A percentile compares a stretch with the other conserved stretches of the same genome.
These are phyloP conservation scores for Globisporangium lucens DNA, from an alignment of 352 stramenopile species.

Conservation along the genomic window DNA sequence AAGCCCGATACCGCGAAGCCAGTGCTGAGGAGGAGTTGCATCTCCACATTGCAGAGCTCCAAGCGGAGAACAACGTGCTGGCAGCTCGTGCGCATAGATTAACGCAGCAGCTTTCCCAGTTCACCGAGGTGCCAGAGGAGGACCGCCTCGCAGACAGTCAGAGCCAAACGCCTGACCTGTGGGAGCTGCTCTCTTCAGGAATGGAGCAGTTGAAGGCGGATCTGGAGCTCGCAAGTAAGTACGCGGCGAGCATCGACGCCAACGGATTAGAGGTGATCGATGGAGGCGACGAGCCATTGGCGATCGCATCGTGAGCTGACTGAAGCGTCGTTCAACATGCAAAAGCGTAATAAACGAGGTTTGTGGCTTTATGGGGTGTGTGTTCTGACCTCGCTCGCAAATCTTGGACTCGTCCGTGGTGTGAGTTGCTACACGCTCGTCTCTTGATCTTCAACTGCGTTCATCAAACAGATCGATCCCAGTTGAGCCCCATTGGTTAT, in stretches of 20 bases:
- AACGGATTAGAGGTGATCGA: constrained; percentile 35
- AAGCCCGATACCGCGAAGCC: constrained; percentile 65
- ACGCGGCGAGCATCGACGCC: constrained; percentile 76
- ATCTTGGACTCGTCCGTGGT: not conserved
- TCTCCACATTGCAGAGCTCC: constrained; percentile 69
- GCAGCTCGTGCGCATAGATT: constrained; percentile 71
- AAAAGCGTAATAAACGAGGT: constrained; percentile 4
- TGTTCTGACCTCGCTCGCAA: not conserved
- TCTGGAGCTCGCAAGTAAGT: constrained; percentile 84
- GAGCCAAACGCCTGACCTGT: constrained; percentile 68
- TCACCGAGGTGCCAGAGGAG: constrained; percentile 74
- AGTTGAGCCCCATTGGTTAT: not conserved
- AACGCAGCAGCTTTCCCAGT: constrained; percentile 81
- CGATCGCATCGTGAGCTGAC: constrained; percentile 37
- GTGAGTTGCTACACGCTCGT: not conserved
- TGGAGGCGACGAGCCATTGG: constrained; percentile 44
- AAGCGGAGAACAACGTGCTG: constrained; percentile 85
- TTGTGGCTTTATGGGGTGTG: constrained; percentile 5
- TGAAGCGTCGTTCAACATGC: not conserved
- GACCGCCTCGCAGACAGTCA: constrained; percentile 54
- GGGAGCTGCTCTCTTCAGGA: constrained; percentile 80
- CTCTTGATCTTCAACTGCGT: not conserved
- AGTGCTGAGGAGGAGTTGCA: constrained; percentile 61
- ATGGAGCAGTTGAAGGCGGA: constrained; percentile 90
- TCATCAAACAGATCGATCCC: not conserved